phyloP scores from a whole-genome alignment of 1,284 basidiomycete species.

The Leucocoprinus gongylophorus region DNA sequence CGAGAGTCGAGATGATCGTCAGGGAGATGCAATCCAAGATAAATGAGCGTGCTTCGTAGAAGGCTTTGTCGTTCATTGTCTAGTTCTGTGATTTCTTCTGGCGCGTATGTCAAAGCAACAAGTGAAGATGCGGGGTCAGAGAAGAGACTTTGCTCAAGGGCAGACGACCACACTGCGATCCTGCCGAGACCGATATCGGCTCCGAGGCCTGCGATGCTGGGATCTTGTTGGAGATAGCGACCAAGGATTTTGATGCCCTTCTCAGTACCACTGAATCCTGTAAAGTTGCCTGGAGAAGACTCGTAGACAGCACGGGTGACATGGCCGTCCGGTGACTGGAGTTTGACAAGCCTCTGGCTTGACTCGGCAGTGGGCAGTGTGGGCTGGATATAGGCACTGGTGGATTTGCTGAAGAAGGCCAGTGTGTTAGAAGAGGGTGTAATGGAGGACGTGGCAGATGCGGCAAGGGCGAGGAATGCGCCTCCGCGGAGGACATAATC shows the following conservation, averaged over 20 bases:
- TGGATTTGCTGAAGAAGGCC: constrained; percentile 4
- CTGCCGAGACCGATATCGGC: constrained; percentile 33
- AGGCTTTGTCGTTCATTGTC: constrained; percentile 18
- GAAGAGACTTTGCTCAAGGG: constrained; percentile 28
- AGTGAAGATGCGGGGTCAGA: constrained; percentile 30
- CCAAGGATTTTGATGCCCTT: constrained; percentile 4
- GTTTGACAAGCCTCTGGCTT: background rate
- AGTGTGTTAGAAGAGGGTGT: background rate
- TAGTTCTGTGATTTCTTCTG: background rate
- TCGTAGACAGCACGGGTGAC: constrained; percentile 4
- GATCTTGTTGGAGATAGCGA: background rate
- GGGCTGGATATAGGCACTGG: background rate
- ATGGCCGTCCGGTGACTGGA: background rate
- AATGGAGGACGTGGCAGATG: constrained; percentile 5
- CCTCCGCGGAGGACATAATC: constrained; percentile 14
- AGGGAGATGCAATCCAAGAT: constrained; percentile 42
- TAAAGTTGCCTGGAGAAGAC: background rate
- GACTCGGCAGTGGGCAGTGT: background rate
- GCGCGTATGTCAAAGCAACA: background rate
- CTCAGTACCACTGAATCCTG: background rate
- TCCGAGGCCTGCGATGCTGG: constrained; percentile 6
- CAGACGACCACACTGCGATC: constrained; percentile 23
- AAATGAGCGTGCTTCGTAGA: constrained; percentile 37
- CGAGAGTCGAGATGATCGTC: constrained; percentile 10
- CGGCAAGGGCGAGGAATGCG: constrained; percentile 10